Percentiles rank a stretch among this genome's conserved stretches.
phyloP scores from a whole-genome alignment of 2,329 filamentous ascomycete species.

The Diaporthe capsici region DNA sequence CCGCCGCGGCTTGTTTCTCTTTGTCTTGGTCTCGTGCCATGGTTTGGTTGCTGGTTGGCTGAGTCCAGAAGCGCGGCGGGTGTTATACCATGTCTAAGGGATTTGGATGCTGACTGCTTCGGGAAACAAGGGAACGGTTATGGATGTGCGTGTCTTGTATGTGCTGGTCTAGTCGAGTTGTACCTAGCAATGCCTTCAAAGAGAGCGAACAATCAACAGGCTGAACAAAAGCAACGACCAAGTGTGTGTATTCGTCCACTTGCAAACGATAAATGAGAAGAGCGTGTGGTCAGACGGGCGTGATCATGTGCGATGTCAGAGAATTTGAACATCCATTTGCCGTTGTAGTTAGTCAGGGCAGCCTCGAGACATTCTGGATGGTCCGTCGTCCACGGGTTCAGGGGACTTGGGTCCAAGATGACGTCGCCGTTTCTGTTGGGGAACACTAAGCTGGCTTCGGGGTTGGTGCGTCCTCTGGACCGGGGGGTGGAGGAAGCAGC shows the following conservation, averaged over 20 bases:
- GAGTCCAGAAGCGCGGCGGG: constrained; percentile 11
- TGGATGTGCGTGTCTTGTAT: not conserved
- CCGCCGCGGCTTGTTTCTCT: constrained; percentile 1
- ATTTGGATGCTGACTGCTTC: constrained; percentile 1
- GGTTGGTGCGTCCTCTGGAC: not conserved
- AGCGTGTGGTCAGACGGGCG: not conserved
- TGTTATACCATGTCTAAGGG: constrained; percentile 26
- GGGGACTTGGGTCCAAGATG: not conserved
- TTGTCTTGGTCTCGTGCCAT: not conserved
- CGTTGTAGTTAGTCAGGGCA: constrained; percentile 4
- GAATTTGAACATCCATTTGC: not conserved
- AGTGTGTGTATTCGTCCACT: not conserved
- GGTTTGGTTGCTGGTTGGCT: constrained; percentile 13
- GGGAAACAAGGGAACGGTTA: not conserved
- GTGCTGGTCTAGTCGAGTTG: not conserved
- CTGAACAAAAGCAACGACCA: not conserved
- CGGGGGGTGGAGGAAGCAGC: not conserved
- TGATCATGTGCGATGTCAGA: constrained; percentile 18
- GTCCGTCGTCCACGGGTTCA: not conserved
- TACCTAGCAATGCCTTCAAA: constrained; percentile 21
- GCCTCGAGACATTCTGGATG: not conserved
- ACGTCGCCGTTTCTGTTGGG: constrained; percentile 26
- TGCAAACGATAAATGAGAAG: not conserved
- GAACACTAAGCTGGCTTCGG: not conserved
- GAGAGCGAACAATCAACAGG: not conserved